phyloP scores from a whole-genome alignment of 371 early-diverging fungal genomes.

The Lichtheimia hyalospora region DNA sequence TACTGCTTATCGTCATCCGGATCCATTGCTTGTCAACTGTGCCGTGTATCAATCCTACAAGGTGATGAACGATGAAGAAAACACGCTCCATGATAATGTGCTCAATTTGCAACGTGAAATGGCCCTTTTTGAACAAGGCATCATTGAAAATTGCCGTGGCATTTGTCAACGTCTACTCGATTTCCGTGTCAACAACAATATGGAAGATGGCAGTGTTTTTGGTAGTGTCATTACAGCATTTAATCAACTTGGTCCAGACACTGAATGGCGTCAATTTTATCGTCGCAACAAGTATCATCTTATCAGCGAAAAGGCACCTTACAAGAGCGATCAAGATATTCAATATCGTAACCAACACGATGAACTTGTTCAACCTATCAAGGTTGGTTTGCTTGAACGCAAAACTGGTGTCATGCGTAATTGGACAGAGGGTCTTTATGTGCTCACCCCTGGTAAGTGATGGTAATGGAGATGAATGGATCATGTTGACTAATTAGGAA shows the following conservation, averaged over 20 bases:
- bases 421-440: conserved; percentile 39
- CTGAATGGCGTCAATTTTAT: conserved; percentile 49
- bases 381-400: conserved; percentile 37
- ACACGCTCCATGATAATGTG: conserved; percentile 40
- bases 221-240: conserved; percentile 26
- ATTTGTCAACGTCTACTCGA: conserved; percentile 30
- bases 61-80: conserved; percentile 38
- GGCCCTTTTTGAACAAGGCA: conserved; percentile 37
- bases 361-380: conserved; percentile 32
- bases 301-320: conserved; percentile 38
- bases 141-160: conserved; percentile 32
- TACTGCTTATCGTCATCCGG: conserved; percentile 22
- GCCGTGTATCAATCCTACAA: conserved; percentile 31
- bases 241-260: conserved; percentile 21
- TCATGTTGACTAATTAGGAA: conserved; percentile 2
- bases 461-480: not conserved
- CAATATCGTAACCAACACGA: conserved; percentile 43
- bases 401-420: conserved; percentile 25
- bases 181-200: conserved; percentile 29
- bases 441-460: conserved; percentile 40
- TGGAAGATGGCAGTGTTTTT: conserved; percentile 27
- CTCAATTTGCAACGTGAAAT: conserved; percentile 42
- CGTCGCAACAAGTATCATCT: conserved; percentile 33
- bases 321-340: conserved; percentile 37
- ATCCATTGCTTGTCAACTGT: conserved; percentile 40